Evolutionary conservation across 2,329 filamentous ascomycete genomes (phyloP).

Genomic region (Epichloe amarillans): DNA sequence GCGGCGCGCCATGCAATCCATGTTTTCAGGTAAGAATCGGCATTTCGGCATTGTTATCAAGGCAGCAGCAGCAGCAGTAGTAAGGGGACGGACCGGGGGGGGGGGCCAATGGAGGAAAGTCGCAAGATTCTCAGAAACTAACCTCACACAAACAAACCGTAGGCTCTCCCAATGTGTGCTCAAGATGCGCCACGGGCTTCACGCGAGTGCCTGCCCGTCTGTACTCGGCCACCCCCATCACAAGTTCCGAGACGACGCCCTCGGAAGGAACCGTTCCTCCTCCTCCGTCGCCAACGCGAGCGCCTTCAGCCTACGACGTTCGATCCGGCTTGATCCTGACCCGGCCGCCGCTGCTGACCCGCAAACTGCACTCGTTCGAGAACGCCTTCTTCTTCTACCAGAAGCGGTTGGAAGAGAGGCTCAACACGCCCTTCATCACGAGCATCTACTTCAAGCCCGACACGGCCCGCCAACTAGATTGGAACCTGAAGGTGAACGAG

Average conservation of each 20-base stretch:
- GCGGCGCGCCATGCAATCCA: slow-evolving; percentile 32
- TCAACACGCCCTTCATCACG: slow-evolving; percentile 73
- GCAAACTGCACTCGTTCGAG: slow-evolving; percentile 75
- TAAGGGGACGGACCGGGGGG: neutral
- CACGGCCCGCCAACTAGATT: slow-evolving; percentile 73
- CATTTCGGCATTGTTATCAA: neutral
- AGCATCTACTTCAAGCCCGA: slow-evolving; percentile 93
- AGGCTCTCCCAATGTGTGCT: slow-evolving; percentile 22
- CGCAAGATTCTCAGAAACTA: too few relatives aligned
- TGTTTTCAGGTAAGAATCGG: slow-evolving; percentile 34
- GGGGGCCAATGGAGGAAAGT: neutral
- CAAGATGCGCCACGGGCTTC: slow-evolving; percentile 23
- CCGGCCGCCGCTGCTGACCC: slow-evolving; percentile 76
- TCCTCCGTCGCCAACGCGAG: slow-evolving; percentile 6
- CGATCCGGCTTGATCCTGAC: slow-evolving; percentile 67
- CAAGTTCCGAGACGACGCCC: slow-evolving; percentile 9
- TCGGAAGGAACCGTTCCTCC: slow-evolving; percentile 9
- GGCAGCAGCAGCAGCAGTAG: neutral
- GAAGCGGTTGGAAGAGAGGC: slow-evolving; percentile 86
- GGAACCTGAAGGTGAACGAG: slow-evolving; percentile 72
- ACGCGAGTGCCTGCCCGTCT: slow-evolving; percentile 17
- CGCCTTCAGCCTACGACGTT: slow-evolving; percentile 31
- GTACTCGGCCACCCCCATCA: slow-evolving; percentile 21
- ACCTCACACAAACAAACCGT: neutral
- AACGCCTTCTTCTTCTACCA: slow-evolving; percentile 94